Evolutionary conservation across 78 protist genomes (phyloP).

Genomic region (Speleostelium caveatum): DNA sequence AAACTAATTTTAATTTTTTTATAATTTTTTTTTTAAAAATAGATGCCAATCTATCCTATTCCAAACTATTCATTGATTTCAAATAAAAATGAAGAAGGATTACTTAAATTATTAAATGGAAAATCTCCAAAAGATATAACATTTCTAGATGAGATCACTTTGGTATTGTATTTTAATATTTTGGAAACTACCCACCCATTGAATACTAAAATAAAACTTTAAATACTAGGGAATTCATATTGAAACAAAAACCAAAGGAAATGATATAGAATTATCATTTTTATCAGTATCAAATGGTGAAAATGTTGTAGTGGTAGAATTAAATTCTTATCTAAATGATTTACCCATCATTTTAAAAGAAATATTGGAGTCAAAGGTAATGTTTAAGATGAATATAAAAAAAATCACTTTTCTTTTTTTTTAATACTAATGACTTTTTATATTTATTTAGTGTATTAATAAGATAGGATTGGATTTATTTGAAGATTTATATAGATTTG

Average conservation of each 20-base stretch:
- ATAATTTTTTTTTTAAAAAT: background rate
- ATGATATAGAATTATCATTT: constrained; percentile 3
- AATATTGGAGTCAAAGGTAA: constrained; percentile 15
- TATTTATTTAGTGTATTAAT: background rate
- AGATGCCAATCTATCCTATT: background rate
- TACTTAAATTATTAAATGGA: background rate
- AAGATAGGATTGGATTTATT: constrained; percentile 36
- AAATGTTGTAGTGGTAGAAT: background rate
- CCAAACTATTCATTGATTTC: background rate
- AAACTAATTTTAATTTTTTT: background rate
- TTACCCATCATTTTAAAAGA: constrained; percentile 4
- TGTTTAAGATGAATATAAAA: too few relatives aligned
- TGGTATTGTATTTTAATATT: too few relatives aligned
- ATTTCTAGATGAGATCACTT: constrained; percentile 9
- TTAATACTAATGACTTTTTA: background rate
- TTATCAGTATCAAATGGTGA: constrained; percentile 16
- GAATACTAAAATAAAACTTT: too few relatives aligned
- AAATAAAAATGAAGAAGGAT: background rate
- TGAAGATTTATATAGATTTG: background rate
- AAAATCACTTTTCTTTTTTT: background rate
- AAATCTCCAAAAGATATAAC: background rate
- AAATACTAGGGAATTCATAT: too few relatives aligned
- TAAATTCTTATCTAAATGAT: background rate
- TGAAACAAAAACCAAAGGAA: background rate
- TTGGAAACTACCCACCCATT: too few relatives aligned